phyloP scores from a whole-genome alignment of 2,329 filamentous ascomycete species.

The Epichloe coenophiala region DNA sequence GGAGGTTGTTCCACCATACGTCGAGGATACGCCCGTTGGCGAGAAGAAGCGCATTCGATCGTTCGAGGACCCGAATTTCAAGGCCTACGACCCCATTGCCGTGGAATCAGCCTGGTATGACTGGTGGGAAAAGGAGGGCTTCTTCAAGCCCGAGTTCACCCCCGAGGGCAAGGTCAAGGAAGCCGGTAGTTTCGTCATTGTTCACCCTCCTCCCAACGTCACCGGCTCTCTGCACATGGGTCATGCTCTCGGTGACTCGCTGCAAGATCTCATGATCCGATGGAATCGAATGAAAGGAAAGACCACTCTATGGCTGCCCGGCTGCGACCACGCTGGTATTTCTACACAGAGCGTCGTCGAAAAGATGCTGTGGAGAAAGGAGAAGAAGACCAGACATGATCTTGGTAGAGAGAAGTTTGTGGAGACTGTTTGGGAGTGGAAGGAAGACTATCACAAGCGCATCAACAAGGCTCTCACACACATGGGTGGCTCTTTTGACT shows the following conservation, averaged over 20 bases:
- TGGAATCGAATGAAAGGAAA: slow-evolving; percentile 77
- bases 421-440: slow-evolving; percentile 83
- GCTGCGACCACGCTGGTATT: slow-evolving; percentile 86
- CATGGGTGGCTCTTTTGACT: slow-evolving; percentile 87
- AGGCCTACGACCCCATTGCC: slow-evolving; percentile 81
- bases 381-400: slow-evolving; percentile 83
- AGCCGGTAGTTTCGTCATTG: slow-evolving; percentile 77
- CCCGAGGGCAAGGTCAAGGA: slow-evolving; percentile 65
- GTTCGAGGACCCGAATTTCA: slow-evolving; percentile 67
- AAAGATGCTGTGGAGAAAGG: slow-evolving; percentile 83
- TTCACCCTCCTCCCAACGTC: slow-evolving; percentile 89
- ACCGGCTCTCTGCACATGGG: slow-evolving; percentile 90
- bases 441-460: slow-evolving; percentile 78
- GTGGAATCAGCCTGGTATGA: slow-evolving; percentile 89
- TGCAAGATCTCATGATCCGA: slow-evolving; percentile 77
- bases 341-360: slow-evolving; percentile 94
- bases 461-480: slow-evolving; percentile 77
- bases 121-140: slow-evolving; percentile 95
- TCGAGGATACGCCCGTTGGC: slow-evolving; percentile 61
- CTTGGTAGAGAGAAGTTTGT: slow-evolving; percentile 72
- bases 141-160: slow-evolving; percentile 78
- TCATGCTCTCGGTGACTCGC: slow-evolving; percentile 72
- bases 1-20: slow-evolving; percentile 50
- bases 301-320: slow-evolving; percentile 15
- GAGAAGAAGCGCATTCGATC: slow-evolving; percentile 70